phyloP scores from a whole-genome alignment of 139 green algal species.

The Micromonas pusilla region DNA sequence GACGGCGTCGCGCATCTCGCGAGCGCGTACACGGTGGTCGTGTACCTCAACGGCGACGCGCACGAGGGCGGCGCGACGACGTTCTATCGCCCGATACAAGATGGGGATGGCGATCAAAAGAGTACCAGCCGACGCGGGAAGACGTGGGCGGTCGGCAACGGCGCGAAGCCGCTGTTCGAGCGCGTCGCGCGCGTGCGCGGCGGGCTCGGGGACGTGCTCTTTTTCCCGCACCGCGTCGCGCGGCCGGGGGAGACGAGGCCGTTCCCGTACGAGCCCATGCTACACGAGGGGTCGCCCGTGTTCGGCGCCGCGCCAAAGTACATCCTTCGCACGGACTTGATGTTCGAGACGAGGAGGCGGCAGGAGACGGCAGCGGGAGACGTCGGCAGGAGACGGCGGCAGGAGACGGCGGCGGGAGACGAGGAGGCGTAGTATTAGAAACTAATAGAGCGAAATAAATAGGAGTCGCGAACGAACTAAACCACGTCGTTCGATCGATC shows the following conservation, averaged over 20 bases:
- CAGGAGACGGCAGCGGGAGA: too few relatives aligned
- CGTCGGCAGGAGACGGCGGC: too few relatives aligned
- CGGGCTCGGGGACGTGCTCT: background rate
- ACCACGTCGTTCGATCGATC: too few relatives aligned
- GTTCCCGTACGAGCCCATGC: slow-evolving; percentile 1
- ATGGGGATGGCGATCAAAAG: too few relatives aligned
- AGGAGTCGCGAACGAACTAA: too few relatives aligned
- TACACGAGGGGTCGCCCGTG: background rate
- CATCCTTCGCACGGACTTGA: slow-evolving; percentile 1
- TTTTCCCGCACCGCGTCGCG: background rate
- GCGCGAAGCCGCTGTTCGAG: background rate
- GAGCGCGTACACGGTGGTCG: slow-evolving; percentile 10
- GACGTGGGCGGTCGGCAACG: background rate
- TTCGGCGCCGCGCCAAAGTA: background rate
- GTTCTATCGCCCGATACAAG: background rate
- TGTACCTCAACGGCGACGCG: background rate
- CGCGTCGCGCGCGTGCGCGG: slow-evolving; percentile 1
- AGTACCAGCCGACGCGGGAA: background rate
- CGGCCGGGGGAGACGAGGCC: background rate
- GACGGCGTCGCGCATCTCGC: background rate
- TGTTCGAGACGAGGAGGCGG: too few relatives aligned
- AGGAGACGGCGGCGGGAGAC: too few relatives aligned
- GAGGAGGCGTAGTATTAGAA: too few relatives aligned
- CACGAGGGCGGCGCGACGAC: background rate
- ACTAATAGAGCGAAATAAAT: too few relatives aligned